Evolutionary conservation across 305 asterid genomes (phyloP), one percentile per base, ranked within the genome.

Genomic region (Plantago rigida): DNA sequence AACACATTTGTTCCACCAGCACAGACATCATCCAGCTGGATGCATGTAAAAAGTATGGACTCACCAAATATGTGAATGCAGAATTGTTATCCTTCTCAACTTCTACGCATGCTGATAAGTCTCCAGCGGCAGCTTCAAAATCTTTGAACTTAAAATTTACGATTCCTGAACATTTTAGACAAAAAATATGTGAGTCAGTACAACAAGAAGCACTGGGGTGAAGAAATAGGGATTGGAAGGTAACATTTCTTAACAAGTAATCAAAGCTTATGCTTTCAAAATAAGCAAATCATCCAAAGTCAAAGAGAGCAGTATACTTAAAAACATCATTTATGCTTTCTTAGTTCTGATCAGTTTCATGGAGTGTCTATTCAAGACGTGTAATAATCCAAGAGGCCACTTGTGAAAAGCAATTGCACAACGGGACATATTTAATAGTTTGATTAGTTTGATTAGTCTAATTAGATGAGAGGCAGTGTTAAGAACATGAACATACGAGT

Each of bases 91-190:
- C 83, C 75, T 73, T 76, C 31, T 93, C 99, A 71, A 84, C 73
- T 74, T 82, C 77, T 66, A 93, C 87, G 54, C 99, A 93, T 34
- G 77, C 78, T 68, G 95, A 78, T 60, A 93, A 84, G 82, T 93
- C 99, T 72, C 87, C 84, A 59, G 79, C 90, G 68, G 97, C 96
- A 78, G 96, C 84, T 79, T 71, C 69, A 64, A 82, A 89, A 78
- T 93, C 99, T 80, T 93, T 93, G 75, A 82, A 89, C 77, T 93
- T 93, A 79, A 80, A 93, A 82, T 85, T 84, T 67, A 93, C 92
- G 65, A 93, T 93, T 73, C 99, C 99, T 93, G 86, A 81, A 81
- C 34, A 24, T 44, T 66, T 61, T 69, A 60, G 50, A 63, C 55
- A 64, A 64, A 70, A 66, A 68, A 63, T 57, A 56, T 64, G 61